phyloP scores from a whole-genome alignment of 2,329 filamentous ascomycete species.

The Fusarium globosum region DNA sequence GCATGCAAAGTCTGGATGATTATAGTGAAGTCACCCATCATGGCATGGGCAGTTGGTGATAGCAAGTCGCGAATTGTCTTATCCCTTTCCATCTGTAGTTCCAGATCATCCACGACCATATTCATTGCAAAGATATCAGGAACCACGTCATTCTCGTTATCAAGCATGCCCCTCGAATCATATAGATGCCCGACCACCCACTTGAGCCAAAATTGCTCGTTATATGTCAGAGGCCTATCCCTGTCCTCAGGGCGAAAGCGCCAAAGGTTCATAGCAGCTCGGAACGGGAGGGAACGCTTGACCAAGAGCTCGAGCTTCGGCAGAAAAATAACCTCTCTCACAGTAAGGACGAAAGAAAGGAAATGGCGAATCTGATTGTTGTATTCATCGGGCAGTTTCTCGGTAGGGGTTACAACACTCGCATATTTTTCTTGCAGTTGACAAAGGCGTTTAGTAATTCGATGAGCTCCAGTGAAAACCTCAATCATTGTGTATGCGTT shows the following conservation, averaged over 20 bases:
- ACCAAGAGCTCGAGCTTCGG: rapidly evolving
- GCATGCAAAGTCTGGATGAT: neutral
- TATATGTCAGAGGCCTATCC: neutral
- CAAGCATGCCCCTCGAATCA: neutral
- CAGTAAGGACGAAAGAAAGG: neutral
- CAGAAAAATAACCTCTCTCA: neutral
- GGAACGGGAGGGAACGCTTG: neutral
- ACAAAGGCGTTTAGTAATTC: neutral
- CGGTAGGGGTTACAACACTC: neutral
- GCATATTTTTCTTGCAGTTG: neutral
- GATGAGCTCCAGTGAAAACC: rapidly evolving
- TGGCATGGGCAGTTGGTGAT: neutral
- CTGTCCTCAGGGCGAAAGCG: neutral
- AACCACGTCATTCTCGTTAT: rapidly evolving
- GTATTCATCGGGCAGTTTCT: neutral
- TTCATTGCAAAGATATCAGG: neutral
- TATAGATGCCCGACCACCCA: neutral
- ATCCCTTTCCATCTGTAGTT: neutral
- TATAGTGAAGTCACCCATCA: neutral
- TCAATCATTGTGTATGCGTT: neutral
- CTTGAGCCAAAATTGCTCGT: neutral
- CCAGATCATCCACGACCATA: neutral
- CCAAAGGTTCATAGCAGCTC: neutral
- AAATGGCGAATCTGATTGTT: neutral
- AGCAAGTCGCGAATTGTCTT: neutral